A percentile compares a stretch with the other conserved stretches of the same genome.
Evolutionary conservation across 352 stramenopile species (phyloP).

Genomic region (Phytopythium kandeliae): DNA sequence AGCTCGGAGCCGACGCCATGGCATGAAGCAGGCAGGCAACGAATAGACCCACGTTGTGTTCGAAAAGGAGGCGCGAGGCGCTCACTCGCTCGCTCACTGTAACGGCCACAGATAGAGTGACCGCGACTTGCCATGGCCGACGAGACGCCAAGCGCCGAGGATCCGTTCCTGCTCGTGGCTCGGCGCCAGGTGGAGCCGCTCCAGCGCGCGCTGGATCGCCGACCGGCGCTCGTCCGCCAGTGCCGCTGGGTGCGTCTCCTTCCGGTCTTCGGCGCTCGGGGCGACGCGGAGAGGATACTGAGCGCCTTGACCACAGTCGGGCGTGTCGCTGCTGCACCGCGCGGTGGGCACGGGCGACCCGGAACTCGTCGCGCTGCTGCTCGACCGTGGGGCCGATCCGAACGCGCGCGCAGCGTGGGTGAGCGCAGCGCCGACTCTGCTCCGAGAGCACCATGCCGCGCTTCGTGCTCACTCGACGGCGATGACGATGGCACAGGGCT

Average conservation of each 20-base stretch:
- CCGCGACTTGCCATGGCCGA: neutral
- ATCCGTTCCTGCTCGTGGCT: slow-evolving; percentile 57
- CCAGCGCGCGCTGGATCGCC: slow-evolving; percentile 19
- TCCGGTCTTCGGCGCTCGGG: neutral
- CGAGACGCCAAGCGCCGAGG: neutral
- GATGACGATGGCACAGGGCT: slow-evolving; percentile 26
- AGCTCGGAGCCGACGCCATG: neutral
- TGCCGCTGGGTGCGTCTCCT: slow-evolving; percentile 47
- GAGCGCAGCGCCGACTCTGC: no score
- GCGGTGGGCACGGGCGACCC: slow-evolving; percentile 39
- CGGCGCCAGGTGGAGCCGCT: slow-evolving; percentile 30
- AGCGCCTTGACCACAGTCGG: slow-evolving; percentile 32
- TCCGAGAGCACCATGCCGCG: no score
- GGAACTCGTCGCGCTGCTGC: slow-evolving; percentile 38
- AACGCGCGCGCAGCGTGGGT: slow-evolving; percentile 66
- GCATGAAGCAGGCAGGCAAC: neutral
- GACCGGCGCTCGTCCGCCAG: slow-evolving; percentile 29
- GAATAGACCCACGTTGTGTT: slow-evolving; percentile 2
- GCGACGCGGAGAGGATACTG: no score
- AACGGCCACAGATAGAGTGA: neutral
- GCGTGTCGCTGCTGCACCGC: slow-evolving; percentile 55
- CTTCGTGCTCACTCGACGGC: neutral
- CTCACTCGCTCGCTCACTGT: neutral
- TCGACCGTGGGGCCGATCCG: slow-evolving; percentile 36
- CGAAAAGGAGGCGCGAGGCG: neutral